Conservation (phyloP, 2,329 filamentous ascomycete genomes). For the Podosphaera leucotricha region DNA sequence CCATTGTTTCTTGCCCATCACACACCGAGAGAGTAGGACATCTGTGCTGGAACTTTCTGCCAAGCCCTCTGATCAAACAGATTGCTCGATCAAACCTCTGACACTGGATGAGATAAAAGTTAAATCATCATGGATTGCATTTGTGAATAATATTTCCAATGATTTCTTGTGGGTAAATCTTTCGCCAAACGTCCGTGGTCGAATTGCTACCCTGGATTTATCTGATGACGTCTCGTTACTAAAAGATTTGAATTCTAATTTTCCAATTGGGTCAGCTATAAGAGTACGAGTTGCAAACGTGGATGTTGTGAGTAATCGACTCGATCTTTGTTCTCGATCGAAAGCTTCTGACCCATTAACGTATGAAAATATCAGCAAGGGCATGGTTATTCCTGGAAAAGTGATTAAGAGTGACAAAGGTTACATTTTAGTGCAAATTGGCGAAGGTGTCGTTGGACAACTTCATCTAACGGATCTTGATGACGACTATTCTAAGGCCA, state of each 20-base stretch:
- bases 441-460: slow-evolving; percentile 54
- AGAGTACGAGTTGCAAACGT: slow-evolving; percentile 56
- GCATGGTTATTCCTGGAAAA: slow-evolving; percentile 60
- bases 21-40: slow-evolving; percentile 58
- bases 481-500: slow-evolving; percentile 67
- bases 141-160: slow-evolving; percentile 70
- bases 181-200: slow-evolving; percentile 66
- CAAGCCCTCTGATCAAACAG: slow-evolving; percentile 35
- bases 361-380: slow-evolving; percentile 48
- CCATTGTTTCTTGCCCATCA: slow-evolving; percentile 77
- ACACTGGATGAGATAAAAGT: slow-evolving; percentile 48
- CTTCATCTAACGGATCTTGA: slow-evolving; percentile 63
- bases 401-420: slow-evolving; percentile 72
- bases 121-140: slow-evolving; percentile 53
- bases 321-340: slow-evolving; percentile 61
- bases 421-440: slow-evolving; percentile 66
- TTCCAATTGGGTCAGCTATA: slow-evolving; percentile 74
- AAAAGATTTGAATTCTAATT: slow-evolving; percentile 52
- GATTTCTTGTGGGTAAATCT: slow-evolving; percentile 78
- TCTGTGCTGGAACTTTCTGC: slow-evolving; percentile 68
- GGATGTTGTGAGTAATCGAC: slow-evolving; percentile 45
- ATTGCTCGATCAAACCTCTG: slow-evolving; percentile 35
- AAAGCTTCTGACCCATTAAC: slow-evolving; percentile 31
- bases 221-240: slow-evolving; percentile 68
- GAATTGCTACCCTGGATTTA: slow-evolving; percentile 60